phyloP scores from a whole-genome alignment of 2,329 filamentous ascomycete genomes.

The Xylariomycetidae sp. region DNA sequence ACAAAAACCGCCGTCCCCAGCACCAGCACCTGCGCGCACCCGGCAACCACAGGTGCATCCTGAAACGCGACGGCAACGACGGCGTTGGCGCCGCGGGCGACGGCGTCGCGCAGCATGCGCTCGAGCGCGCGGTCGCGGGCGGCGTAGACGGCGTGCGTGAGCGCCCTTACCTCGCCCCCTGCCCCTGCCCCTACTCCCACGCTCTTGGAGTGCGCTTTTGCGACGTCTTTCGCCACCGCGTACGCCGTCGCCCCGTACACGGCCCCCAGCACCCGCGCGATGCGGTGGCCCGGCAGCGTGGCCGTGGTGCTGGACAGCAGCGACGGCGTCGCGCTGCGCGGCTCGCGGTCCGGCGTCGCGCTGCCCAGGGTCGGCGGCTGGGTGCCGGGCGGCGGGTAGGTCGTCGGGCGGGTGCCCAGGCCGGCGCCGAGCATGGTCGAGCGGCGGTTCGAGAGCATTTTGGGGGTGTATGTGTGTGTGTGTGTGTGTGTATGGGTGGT shows the following conservation, averaged over 20 bases:
- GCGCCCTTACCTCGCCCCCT: conserved; percentile 14
- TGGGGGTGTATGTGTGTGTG: background rate
- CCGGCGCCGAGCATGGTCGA: conserved; percentile 14
- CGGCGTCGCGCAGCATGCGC: conserved; percentile 16
- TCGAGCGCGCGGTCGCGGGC: conserved; percentile 19
- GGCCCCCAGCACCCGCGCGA: conserved; percentile 14
- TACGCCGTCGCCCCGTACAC: conserved; percentile 18
- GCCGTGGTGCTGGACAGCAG: conserved; percentile 17
- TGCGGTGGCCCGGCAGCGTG: conserved; percentile 16
- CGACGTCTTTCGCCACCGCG: conserved; percentile 15
- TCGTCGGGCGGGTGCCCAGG: conserved; percentile 4
- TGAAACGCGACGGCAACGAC: conserved; percentile 15
- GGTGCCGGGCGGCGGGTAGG: conserved; percentile 1
- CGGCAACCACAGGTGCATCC: conserved; percentile 18
- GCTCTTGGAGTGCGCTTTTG: conserved; percentile 16
- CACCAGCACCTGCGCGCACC: conserved; percentile 18
- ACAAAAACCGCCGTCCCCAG: conserved; percentile 20
- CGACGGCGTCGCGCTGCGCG: conserved; percentile 14
- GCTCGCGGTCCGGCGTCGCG: conserved; percentile 13
- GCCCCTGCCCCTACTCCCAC: conserved; percentile 1
- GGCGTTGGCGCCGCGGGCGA: conserved; percentile 19
- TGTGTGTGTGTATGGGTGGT: background rate
- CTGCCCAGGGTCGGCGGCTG: conserved; percentile 8
- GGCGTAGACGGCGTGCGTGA: conserved; percentile 19
- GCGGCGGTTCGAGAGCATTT: conserved; percentile 19